Evolutionary conservation across 768 basidiomycete genomes (phyloP).

Genomic region (Russula vinacea): DNA sequence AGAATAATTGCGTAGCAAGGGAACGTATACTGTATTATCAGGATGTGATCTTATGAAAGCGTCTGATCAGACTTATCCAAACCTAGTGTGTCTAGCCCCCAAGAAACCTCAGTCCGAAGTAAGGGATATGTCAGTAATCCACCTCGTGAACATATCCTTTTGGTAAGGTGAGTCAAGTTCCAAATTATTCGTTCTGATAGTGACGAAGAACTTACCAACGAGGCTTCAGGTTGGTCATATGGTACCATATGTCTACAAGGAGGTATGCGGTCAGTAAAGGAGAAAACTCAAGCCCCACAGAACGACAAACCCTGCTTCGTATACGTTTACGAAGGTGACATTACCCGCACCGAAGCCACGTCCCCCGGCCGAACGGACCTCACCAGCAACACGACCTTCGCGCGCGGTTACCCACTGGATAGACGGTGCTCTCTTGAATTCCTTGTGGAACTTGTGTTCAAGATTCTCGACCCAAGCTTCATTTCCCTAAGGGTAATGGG

Average conservation of each 20-base stretch:
- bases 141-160: constrained; percentile 59
- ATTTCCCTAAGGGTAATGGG: constrained; percentile 55
- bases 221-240: constrained; percentile 83
- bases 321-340: constrained; percentile 73
- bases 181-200: background rate
- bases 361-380: constrained; percentile 67
- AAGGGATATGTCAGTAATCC: constrained; percentile 55
- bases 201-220: constrained; percentile 53
- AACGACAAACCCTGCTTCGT: constrained; percentile 70
- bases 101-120: constrained; percentile 29
- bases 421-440: constrained; percentile 51
- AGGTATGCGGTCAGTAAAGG: constrained; percentile 1
- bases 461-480: constrained; percentile 70
- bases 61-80: constrained; percentile 7
- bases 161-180: constrained; percentile 16
- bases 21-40: background rate
- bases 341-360: constrained; percentile 70
- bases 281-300: background rate
- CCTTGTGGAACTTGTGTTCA: constrained; percentile 56
- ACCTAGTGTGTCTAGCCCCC: background rate
- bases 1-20: background rate
- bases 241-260: constrained; percentile 79
- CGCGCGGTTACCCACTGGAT: constrained; percentile 55
- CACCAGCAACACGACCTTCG: constrained; percentile 58
- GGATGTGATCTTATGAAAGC: background rate